Evolutionary conservation across 1,284 basidiomycete genomes (phyloP), one percentile per base, ranked within the genome.

Genomic region (Ceratobasidium sp.): DNA sequence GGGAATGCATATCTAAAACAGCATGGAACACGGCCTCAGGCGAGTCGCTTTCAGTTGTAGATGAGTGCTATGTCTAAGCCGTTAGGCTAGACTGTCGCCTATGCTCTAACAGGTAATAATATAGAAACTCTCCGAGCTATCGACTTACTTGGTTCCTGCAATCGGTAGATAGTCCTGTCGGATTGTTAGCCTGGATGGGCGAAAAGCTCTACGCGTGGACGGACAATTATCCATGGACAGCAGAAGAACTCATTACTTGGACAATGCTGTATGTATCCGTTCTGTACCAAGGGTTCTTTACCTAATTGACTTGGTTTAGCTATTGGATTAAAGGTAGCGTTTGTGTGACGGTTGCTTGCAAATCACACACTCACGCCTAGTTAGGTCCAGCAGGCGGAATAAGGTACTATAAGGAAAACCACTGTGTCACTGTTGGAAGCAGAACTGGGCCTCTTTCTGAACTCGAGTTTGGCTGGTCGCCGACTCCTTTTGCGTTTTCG

Each of bases 161-260:
- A n/a, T n/a, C n/a, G n/a, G n/a, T n/a, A 72, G 72, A 73, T 54
- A 73, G 72, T 35, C 73, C 72, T 17, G 62, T 68, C 2, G 73
- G 70, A n/a, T n/a, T 74, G 12, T 57, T 74, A 17, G 72, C 73
- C 20, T 74, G 73, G 72, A 69, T 73, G n/a, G 69, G 70, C 31
- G 72, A 74, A 69, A 74, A 74, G 50, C 60, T 70, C 20, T 47
- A 72, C 42, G 38, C 53, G 15, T 73, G 73, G 72, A 65, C 72
- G 13, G 73, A 73, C 49, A 53, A 60, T 31, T 74, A 74, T 34
- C 69, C 70, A 25, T 74, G 73, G 72, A 70, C 73, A 43, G 43
- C 69, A 10, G 73, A 74, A 22, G 73, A 74, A 42, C 53, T 74
- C 15, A 50, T 72, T 25, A 71, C 70, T n/a, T 73, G 72, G 72